Conservation (phyloP, 176 grass and related monocot genomes). For the Triticum dicoccoides region DNA sequence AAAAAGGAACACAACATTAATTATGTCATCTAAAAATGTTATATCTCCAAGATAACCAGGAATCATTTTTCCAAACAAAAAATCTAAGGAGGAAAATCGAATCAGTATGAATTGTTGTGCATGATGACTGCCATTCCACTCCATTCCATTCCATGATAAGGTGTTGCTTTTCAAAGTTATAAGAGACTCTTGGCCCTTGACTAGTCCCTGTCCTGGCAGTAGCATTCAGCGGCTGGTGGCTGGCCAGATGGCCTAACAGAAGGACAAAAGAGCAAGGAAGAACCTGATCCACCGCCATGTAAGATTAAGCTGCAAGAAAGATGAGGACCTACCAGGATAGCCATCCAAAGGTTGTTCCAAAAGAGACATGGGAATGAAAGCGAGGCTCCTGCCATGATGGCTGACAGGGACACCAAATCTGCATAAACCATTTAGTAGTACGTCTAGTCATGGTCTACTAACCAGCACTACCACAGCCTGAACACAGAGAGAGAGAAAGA, state of each 20-base stretch:
- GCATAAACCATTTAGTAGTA: neutral
- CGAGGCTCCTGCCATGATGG: neutral
- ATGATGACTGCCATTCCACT: neutral
- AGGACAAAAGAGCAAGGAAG: neutral
- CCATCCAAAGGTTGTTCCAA: slow-evolving; percentile 7
- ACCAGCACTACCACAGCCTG: neutral
- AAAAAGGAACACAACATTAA: no score
- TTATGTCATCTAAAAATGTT: no score
- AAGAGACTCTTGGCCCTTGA: neutral
- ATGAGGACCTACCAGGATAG: neutral
- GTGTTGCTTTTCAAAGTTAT: neutral
- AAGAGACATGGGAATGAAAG: neutral
- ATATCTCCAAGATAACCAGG: no score
- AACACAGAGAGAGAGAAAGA: neutral
- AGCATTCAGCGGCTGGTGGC: slow-evolving; percentile 1
- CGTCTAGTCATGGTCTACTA: neutral
- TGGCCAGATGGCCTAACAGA: neutral
- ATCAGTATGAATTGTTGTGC: neutral
- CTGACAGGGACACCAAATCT: neutral
- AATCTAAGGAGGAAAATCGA: neutral
- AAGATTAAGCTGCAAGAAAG: slow-evolving; percentile 31
- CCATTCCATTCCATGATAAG: neutral
- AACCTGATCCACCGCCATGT: neutral
- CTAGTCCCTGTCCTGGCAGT: neutral
- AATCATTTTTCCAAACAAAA: neutral